These are phyloP conservation scores for Monosporascus sp. DNA, from an alignment of 2,329 filamentous ascomycete species.

Conservation along the genomic window DNA sequence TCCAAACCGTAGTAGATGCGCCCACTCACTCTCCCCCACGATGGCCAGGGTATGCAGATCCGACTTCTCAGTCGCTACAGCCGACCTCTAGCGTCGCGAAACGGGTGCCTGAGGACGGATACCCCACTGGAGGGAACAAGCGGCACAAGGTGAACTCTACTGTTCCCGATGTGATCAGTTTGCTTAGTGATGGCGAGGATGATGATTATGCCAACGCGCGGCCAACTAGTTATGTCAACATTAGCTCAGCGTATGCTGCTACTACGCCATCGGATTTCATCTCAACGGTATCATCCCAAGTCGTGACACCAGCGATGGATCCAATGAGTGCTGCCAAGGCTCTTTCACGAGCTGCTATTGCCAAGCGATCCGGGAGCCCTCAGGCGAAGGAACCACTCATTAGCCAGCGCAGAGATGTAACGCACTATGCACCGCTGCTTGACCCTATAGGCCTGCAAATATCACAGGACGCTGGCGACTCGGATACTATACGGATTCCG, in stretches of 20 bases:
- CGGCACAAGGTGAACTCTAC: neutral
- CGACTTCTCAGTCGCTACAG: no score
- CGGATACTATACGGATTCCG: no score
- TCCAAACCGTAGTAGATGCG: no score
- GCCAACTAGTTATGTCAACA: neutral
- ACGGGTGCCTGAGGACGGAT: neutral
- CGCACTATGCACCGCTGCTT: no score
- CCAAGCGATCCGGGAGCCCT: no score
- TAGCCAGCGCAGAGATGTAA: no score
- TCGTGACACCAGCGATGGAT: neutral
- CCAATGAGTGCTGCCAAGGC: neutral
- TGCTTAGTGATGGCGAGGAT: neutral
- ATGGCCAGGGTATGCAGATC: no score
- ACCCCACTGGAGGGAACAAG: neutral
- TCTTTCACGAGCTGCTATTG: neutral
- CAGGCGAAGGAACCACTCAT: no score
- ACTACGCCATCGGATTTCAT: neutral
- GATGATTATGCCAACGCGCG: neutral
- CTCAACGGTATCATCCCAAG: neutral
- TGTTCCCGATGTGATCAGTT: neutral
- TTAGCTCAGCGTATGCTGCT: neutral
- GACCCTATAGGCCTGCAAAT: no score
- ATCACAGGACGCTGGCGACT: no score
- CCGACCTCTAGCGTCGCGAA: neutral
- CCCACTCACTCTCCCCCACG: no score